A percentile compares a stretch with the other conserved stretches of the same genome.
These are phyloP conservation scores for Metschnikowia colocasiae DNA, from an alignment of 805 yeast genomes.

Conservation along the genomic window DNA sequence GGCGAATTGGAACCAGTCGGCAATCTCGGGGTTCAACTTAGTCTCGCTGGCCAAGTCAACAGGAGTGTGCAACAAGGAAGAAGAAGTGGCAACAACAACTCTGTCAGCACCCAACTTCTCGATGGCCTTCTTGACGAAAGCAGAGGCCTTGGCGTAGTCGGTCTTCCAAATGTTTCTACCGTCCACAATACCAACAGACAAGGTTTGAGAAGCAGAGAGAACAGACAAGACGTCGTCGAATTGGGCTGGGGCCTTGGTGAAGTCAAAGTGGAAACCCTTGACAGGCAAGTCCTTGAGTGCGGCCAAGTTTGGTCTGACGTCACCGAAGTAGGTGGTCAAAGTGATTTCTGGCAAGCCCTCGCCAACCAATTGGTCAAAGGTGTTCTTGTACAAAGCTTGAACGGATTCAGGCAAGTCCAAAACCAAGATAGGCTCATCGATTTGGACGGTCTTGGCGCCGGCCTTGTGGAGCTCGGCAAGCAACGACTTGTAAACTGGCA, in stretches of 20 bases:
- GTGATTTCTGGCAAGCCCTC: slow-evolving; percentile 70
- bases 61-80: slow-evolving; percentile 97
- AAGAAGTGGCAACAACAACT: slow-evolving; percentile 89
- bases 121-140: slow-evolving; percentile 75
- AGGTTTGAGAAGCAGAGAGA: slow-evolving; percentile 64
- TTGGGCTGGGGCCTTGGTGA: slow-evolving; percentile 95
- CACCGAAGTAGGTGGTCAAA: slow-evolving; percentile 95
- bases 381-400: slow-evolving; percentile 82
- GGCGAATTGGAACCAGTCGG: slow-evolving; percentile 98
- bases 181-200: slow-evolving; percentile 96
- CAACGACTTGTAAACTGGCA: slow-evolving; percentile 91
- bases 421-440: slow-evolving; percentile 96
- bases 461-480: slow-evolving; percentile 84
- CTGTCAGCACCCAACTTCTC: slow-evolving; percentile 80
- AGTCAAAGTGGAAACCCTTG: slow-evolving; percentile 94
- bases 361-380: slow-evolving; percentile 73
- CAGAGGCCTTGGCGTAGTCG: slow-evolving; percentile 84
- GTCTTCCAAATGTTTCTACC: slow-evolving; percentile 99
- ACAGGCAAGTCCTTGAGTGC: slow-evolving; percentile 91
- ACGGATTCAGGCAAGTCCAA: slow-evolving; percentile 84
- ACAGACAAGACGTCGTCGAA: slow-evolving; percentile 73
- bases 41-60: slow-evolving; percentile 91
- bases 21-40: slow-evolving; percentile 85
- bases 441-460: slow-evolving; percentile 93
- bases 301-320: slow-evolving; percentile 91